Percentiles rank a stretch among this genome's conserved stretches.
phyloP scores from a whole-genome alignment of 805 yeast species.

The Kodamaea lidongshanica region DNA sequence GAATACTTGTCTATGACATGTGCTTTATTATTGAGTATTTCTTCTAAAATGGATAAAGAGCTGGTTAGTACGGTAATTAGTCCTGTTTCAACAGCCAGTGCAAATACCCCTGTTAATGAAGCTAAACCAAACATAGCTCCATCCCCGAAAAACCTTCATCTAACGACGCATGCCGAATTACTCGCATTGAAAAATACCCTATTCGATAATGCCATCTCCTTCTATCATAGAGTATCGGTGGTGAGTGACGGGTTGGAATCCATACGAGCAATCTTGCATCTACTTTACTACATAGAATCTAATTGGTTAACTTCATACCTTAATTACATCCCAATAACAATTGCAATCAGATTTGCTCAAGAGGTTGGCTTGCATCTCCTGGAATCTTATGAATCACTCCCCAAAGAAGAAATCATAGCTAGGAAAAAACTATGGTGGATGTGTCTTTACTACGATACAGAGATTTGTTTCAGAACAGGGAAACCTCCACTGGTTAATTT shows the following conservation, averaged over 20 bases:
- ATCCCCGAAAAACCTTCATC: conserved; percentile 3
- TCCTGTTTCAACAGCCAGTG: conserved; percentile 1
- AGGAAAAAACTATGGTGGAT: conserved; percentile 32
- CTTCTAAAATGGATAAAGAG: conserved; percentile 4
- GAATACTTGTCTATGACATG: conserved; percentile 31
- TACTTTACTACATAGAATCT: conserved; percentile 22
- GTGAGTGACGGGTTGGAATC: conserved; percentile 20
- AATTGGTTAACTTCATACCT: conserved; percentile 25
- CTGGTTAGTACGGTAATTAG: not conserved
- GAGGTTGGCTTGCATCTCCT: conserved; percentile 35
- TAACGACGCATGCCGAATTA: conserved; percentile 11
- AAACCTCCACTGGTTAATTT: conserved; percentile 34
- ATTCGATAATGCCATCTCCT: conserved; percentile 14
- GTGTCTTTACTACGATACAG: conserved; percentile 33
- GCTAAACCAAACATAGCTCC: not conserved
- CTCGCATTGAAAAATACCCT: conserved; percentile 15
- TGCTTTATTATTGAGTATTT: conserved; percentile 19
- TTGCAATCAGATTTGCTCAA: conserved; percentile 36
- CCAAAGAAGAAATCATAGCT: conserved; percentile 16
- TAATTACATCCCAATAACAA: conserved; percentile 24
- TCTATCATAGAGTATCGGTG: conserved; percentile 20
- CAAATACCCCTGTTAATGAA: no score
- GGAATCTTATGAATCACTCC: conserved; percentile 22
- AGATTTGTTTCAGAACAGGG: conserved; percentile 33
- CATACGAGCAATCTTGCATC: conserved; percentile 16